phyloP scores from a whole-genome alignment of 2,329 filamentous ascomycete genomes.

The Trichoderma atrobrunneum region DNA sequence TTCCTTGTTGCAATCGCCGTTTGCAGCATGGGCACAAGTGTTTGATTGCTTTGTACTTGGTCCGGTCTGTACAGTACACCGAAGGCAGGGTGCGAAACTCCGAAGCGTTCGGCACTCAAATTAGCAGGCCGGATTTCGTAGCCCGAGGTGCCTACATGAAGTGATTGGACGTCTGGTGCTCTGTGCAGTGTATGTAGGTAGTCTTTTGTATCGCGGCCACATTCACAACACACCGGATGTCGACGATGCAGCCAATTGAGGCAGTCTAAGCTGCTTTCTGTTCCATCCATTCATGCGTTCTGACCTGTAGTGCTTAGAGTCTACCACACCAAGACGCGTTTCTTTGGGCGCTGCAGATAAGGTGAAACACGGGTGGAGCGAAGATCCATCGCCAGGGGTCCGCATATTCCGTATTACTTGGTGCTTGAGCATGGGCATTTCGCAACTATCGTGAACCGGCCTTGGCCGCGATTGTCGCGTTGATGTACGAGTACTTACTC shows the following conservation, averaged over 20 bases:
- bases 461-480: neutral
- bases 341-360: constrained; percentile 5
- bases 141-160: neutral
- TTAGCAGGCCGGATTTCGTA: neutral
- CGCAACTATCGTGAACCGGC: neutral
- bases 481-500: neutral
- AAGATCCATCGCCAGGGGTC: constrained; percentile 13
- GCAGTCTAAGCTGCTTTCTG: neutral
- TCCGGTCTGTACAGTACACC: neutral
- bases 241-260: neutral
- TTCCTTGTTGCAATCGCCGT: neutral
- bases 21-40: neutral
- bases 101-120: neutral
- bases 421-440: neutral
- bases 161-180: neutral
- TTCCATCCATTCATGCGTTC: neutral
- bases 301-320: neutral
- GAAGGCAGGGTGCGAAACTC: neutral
- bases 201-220: neutral
- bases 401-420: neutral
- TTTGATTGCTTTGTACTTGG: neutral
- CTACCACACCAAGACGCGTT: neutral
- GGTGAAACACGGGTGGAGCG: constrained; percentile 21
- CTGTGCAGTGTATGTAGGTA: neutral
- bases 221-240: neutral